Evolutionary conservation across 352 stramenopile species (phyloP).

Genomic region (Pythium utonaiense): DNA sequence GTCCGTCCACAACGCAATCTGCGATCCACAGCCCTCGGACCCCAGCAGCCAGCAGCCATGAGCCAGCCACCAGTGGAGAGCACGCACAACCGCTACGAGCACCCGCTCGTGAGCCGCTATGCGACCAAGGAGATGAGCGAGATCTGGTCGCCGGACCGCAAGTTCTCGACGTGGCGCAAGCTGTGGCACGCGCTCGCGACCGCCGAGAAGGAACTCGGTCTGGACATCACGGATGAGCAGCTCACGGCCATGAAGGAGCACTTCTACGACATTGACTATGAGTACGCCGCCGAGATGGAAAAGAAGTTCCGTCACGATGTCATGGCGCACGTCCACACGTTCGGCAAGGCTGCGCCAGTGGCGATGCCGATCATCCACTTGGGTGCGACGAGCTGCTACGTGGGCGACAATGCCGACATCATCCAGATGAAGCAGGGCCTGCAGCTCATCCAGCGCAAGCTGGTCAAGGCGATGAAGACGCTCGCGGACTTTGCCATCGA

Average conservation of each 20-base stretch:
- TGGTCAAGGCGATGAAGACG: slow-evolving; percentile 95
- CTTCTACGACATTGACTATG: slow-evolving; percentile 98
- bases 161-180: slow-evolving; percentile 99
- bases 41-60: slow-evolving; percentile 21
- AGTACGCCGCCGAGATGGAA: slow-evolving; percentile 96
- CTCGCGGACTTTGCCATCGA: slow-evolving; percentile 92
- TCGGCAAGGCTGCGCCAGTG: slow-evolving; percentile 93
- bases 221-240: slow-evolving; percentile 97
- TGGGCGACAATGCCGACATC: slow-evolving; percentile 99
- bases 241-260: slow-evolving; percentile 95
- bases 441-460: slow-evolving; percentile 94
- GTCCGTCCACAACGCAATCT: slow-evolving; percentile 17
- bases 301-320: slow-evolving; percentile 99
- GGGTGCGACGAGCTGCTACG: slow-evolving; percentile 97
- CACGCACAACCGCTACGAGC: slow-evolving; percentile 81
- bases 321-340: slow-evolving; percentile 99
- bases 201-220: slow-evolving; percentile 96
- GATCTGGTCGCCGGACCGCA: slow-evolving; percentile 97
- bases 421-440: slow-evolving; percentile 96
- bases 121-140: slow-evolving; percentile 99
- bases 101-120: slow-evolving; percentile 92
- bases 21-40: neutral
- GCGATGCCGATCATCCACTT: slow-evolving; percentile 99
- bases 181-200: slow-evolving; percentile 97
- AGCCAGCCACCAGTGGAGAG: slow-evolving; percentile 31